A percentile compares a stretch with the other conserved stretches of the same genome.
Conservation (phyloP, 2,329 filamentous ascomycete genomes). For the Nemania sp. region DNA sequence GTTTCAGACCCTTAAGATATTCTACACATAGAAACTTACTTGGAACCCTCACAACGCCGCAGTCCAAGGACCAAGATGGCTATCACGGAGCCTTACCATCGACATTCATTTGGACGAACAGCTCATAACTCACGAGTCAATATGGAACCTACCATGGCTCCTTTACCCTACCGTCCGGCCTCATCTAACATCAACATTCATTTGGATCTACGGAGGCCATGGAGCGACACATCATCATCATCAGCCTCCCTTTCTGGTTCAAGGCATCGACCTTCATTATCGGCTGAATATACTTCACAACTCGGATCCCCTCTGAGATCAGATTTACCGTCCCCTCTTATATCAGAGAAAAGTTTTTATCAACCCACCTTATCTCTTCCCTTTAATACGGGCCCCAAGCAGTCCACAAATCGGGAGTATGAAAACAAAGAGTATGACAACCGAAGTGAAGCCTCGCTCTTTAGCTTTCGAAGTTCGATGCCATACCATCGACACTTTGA, state of each 20-base stretch:
- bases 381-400: background rate
- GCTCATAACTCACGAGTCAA: too few species aligned
- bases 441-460: slow-evolving; percentile 14
- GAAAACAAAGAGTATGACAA: slow-evolving; percentile 17
- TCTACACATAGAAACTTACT: background rate
- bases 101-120: background rate
- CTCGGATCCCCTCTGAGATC: slow-evolving; percentile 23
- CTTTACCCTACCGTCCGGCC: too few species aligned
- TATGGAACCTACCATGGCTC: background rate
- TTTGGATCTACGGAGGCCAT: background rate
- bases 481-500: background rate
- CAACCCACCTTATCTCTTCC: background rate
- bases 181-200: too few species aligned
- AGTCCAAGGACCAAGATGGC: slow-evolving; percentile 8
- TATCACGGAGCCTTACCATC: background rate
- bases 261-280: slow-evolving; percentile 28
- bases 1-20: slow-evolving; percentile 6
- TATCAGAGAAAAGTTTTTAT: background rate
- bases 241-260: slow-evolving; percentile 26
- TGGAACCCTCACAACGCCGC: too few species aligned
- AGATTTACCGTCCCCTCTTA: slow-evolving; percentile 27
- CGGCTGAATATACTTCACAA: slow-evolving; percentile 21
- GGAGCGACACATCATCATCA: slow-evolving; percentile 4
- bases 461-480: slow-evolving; percentile 23
- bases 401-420: slow-evolving; percentile 17